Evolutionary conservation across 208 protist species (phyloP).

Genomic region (Wallacemonas rigidus): DNA sequence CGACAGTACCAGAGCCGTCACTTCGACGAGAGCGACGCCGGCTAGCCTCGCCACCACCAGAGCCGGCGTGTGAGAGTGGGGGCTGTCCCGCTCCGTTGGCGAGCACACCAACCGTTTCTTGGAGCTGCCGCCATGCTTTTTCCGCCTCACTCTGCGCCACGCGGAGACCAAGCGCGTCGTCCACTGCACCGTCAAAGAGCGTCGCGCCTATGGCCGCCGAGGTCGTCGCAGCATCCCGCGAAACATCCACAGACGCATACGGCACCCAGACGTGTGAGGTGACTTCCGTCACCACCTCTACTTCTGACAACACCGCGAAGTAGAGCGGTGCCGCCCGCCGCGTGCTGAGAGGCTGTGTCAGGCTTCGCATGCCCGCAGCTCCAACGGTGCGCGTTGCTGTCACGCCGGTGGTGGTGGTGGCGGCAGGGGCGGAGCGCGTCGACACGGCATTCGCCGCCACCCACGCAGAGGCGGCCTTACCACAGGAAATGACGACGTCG

Average conservation of each 20-base stretch:
- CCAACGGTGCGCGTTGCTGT: neutral
- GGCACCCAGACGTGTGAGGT: constrained; percentile 41
- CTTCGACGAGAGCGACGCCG: neutral
- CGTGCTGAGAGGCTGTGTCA: no score
- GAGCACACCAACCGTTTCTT: constrained; percentile 20
- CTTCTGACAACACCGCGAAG: constrained; percentile 51
- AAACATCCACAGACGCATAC: constrained; percentile 5
- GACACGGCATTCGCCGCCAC: constrained; percentile 31
- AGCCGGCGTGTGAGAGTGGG: neutral
- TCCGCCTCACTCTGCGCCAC: constrained; percentile 17
- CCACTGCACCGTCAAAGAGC: neutral
- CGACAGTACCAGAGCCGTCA: constrained; percentile 6
- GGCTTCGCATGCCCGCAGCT: no score
- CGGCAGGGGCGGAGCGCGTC: no score
- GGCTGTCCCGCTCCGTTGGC: neutral
- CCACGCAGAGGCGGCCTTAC: constrained; percentile 51
- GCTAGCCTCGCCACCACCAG: neutral
- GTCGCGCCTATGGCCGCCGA: neutral
- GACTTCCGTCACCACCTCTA: constrained; percentile 42
- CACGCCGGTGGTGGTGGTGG: neutral
- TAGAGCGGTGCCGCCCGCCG: constrained; percentile 9
- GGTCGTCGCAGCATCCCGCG: neutral
- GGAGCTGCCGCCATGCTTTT: constrained; percentile 29
- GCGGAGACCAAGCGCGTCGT: constrained; percentile 3
- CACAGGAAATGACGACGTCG: constrained; percentile 65